phyloP scores from a whole-genome alignment of 257 asterid genomes.

The Anisodus tanguticus region DNA sequence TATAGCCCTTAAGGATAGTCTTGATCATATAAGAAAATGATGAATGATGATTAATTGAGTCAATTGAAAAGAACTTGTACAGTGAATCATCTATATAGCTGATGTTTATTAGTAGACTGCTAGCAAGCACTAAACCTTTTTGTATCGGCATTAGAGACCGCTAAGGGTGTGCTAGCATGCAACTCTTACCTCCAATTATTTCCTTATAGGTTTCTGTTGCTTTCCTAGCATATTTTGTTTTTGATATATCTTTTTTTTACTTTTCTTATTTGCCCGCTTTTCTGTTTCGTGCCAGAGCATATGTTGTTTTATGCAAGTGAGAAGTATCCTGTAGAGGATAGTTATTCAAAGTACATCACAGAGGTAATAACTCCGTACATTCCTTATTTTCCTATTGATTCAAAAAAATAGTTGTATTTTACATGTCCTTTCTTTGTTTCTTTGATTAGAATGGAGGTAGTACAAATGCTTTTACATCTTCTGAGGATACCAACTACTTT shows the following conservation, averaged over 20 bases:
- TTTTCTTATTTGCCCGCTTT: not conserved
- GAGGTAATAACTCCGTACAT: conserved; percentile 56
- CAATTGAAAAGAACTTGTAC: not conserved
- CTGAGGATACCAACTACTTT: conserved; percentile 82
- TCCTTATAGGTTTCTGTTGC: not conserved
- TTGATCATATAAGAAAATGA: not conserved
- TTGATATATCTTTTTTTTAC: not conserved
- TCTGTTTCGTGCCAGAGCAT: conserved; percentile 59
- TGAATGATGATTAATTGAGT: not conserved
- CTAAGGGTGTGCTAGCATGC: conserved; percentile 1
- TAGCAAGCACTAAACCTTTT: not conserved
- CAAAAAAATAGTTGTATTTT: not conserved
- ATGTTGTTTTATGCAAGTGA: conserved; percentile 98
- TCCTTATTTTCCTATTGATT: not conserved
- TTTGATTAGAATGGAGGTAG: conserved; percentile 85
- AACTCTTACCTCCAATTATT: not conserved
- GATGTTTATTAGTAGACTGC: not conserved
- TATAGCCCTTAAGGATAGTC: not conserved
- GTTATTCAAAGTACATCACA: conserved; percentile 85
- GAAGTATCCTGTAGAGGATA: conserved; percentile 92
- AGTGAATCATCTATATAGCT: not conserved
- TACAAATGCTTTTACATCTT: conserved; percentile 91
- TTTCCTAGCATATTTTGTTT: not conserved
- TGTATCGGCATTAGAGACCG: not conserved
- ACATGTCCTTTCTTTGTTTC: not conserved